Percentiles rank a stretch among this genome's conserved stretches.
These are phyloP conservation scores for Pythium diclinum DNA, from an alignment of 352 stramenopile genomes.

Conservation along the genomic window DNA sequence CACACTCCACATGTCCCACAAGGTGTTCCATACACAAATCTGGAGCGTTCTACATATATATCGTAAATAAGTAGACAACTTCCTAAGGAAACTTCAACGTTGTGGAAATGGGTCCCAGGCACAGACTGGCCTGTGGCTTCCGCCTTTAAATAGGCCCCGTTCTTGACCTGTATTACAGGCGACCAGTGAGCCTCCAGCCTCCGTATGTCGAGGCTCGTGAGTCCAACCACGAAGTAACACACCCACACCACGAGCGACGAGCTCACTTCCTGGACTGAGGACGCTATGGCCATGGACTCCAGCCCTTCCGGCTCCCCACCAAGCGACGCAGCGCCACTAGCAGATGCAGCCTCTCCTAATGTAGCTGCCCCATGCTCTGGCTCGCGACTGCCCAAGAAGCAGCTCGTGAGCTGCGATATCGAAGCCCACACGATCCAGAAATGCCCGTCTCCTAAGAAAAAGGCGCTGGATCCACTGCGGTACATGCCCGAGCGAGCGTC, in stretches of 20 bases:
- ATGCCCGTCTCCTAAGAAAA: constrained; percentile 56
- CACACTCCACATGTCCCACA: not conserved
- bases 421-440: constrained; percentile 70
- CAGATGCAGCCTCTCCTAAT: not conserved
- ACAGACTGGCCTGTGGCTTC: not conserved
- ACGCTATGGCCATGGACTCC: constrained; percentile 10
- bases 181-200: not conserved
- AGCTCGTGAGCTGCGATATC: constrained; percentile 38
- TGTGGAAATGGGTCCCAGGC: not conserved
- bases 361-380: not conserved
- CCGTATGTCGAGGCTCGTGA: no score
- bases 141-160: not conserved
- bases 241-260: no score
- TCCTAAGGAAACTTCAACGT: not conserved
- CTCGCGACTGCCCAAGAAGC: constrained; percentile 19
- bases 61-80: not conserved
- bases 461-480: constrained; percentile 62
- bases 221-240: no score
- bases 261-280: not conserved
- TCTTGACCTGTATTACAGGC: not conserved
- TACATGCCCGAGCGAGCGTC: constrained; percentile 55
- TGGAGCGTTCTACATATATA: constrained; percentile 4
- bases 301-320: not conserved
- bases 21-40: not conserved
- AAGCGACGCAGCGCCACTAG: not conserved